A percentile compares a stretch with the other conserved stretches of the same genome.
Conservation (phyloP, 225 moss, liverwort and hornwort species). For the Physcomitrellopsis africana region DNA sequence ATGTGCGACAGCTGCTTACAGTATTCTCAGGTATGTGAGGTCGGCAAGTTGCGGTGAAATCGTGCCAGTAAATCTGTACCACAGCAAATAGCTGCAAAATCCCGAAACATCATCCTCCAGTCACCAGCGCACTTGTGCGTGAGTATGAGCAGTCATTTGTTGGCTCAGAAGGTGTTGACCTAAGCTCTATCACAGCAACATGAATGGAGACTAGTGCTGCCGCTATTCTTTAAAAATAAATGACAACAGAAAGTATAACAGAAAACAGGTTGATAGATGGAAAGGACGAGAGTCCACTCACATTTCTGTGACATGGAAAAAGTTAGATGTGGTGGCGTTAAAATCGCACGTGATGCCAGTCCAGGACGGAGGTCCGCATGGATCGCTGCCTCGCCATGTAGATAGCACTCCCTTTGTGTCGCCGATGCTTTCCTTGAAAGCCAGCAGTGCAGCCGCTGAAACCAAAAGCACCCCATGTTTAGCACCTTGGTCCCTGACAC, state of each 20-base stretch:
- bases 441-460: constrained; percentile 26
- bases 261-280: neutral
- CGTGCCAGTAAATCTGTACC: constrained; percentile 37
- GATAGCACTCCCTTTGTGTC: neutral
- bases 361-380: constrained; percentile 23
- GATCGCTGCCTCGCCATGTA: constrained; percentile 23
- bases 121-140: neutral
- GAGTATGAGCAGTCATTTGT: too few species aligned
- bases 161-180: neutral
- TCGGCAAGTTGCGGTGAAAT: constrained; percentile 48
- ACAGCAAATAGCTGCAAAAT: constrained; percentile 47
- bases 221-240: neutral
- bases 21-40: constrained; percentile 24
- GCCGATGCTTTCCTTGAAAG: constrained; percentile 24
- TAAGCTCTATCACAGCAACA: neutral
- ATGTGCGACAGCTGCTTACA: constrained; percentile 39
- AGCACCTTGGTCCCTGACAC: neutral
- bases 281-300: constrained; percentile 18
- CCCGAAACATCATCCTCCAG: constrained; percentile 9
- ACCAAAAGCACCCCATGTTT: neutral
- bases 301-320: constrained; percentile 35
- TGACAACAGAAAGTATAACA: neutral
- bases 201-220: neutral
- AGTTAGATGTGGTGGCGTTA: neutral
- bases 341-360: neutral